A percentile compares a stretch with the other conserved stretches of the same genome.
Conservation (phyloP, 495 filamentous ascomycete species). For the Aspergillus haitiensis region DNA sequence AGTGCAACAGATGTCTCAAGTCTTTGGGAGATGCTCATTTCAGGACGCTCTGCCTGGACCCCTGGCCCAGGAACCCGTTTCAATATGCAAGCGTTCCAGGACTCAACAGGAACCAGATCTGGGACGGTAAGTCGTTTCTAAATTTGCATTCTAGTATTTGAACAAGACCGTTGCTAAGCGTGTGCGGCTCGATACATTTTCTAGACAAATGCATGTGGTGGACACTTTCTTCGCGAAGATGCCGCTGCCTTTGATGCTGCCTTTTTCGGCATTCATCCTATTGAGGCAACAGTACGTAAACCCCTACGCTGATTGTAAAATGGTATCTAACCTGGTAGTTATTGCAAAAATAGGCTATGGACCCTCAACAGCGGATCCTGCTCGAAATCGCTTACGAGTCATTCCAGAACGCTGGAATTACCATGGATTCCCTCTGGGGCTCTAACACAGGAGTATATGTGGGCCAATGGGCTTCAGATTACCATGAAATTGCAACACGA, state of each 20-base stretch:
- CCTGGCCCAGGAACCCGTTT: constrained; percentile 15
- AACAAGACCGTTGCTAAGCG: too few species aligned
- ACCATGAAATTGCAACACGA: constrained; percentile 32
- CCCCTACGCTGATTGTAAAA: not conserved
- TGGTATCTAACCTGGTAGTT: not conserved
- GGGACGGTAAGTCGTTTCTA: constrained; percentile 7
- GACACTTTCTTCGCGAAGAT: constrained; percentile 54
- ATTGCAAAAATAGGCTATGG: constrained; percentile 33
- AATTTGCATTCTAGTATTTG: not conserved
- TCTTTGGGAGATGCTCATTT: constrained; percentile 17
- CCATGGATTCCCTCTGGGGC: constrained; percentile 38
- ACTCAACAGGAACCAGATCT: constrained; percentile 9
- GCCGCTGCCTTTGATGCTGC: constrained; percentile 55
- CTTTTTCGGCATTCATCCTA: constrained; percentile 58
- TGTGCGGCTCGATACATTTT: not conserved
- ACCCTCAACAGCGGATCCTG: constrained; percentile 53
- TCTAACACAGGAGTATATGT: constrained; percentile 51
- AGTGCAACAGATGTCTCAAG: constrained; percentile 16
- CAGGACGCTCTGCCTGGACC: constrained; percentile 15
- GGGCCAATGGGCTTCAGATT: constrained; percentile 37
- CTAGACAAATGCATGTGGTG: constrained; percentile 34
- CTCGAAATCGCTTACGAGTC: constrained; percentile 62
- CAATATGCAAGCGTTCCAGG: constrained; percentile 18
- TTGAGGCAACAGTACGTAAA: constrained; percentile 49
- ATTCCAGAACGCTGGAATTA: constrained; percentile 49